phyloP scores from a whole-genome alignment of 202 grass and related monocot species.

The Elaeis oleifera region DNA sequence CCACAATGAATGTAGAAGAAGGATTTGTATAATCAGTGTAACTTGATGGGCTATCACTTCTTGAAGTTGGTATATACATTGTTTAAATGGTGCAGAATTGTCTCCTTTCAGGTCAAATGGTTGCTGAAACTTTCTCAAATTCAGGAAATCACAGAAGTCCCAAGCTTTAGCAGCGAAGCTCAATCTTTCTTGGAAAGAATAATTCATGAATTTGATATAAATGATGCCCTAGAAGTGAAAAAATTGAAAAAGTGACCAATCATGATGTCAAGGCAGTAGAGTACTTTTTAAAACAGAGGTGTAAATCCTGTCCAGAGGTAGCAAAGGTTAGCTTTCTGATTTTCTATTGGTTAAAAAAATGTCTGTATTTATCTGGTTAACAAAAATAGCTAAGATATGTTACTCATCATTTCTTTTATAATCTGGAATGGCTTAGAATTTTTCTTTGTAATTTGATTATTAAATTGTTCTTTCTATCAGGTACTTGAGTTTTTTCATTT shows the following conservation, averaged over 20 bases:
- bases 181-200: slow-evolving; percentile 54
- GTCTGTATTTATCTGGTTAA: too few species aligned
- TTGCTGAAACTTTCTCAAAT: slow-evolving; percentile 85
- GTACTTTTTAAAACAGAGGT: slow-evolving; percentile 91
- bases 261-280: slow-evolving; percentile 95
- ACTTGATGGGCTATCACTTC: too few species aligned
- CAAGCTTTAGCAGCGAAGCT: slow-evolving; percentile 57
- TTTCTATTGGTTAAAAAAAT: neutral
- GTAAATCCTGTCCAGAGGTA: slow-evolving; percentile 63
- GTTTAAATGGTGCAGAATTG: neutral
- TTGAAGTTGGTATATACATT: neutral
- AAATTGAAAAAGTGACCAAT: slow-evolving; percentile 86
- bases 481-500: slow-evolving; percentile 97
- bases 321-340: slow-evolving; percentile 40
- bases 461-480: slow-evolving; percentile 27
- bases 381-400: too few species aligned
- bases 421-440: neutral
- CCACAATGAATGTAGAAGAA: too few species aligned
- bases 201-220: slow-evolving; percentile 48
- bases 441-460: slow-evolving; percentile 5
- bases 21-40: too few species aligned
- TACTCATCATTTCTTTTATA: too few species aligned
- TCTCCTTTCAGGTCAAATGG: slow-evolving; percentile 64
- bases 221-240: slow-evolving; percentile 72
- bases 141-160: slow-evolving; percentile 73